Evolutionary conservation across 2,329 filamentous ascomycete species (phyloP).

Genomic region (Fusarium nanum): DNA sequence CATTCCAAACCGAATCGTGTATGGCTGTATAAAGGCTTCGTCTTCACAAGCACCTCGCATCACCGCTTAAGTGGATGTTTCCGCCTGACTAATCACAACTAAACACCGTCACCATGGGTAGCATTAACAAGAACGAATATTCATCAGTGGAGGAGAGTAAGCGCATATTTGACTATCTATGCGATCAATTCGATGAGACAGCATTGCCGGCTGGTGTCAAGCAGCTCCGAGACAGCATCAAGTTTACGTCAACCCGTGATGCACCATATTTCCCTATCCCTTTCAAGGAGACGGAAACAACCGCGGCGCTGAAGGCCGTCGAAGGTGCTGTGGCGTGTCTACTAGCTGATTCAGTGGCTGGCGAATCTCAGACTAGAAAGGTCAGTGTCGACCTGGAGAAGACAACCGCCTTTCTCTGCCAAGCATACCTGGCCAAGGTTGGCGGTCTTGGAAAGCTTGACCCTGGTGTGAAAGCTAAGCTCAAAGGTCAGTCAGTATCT

Average conservation of each 20-base stretch:
- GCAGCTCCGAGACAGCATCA: conserved; percentile 42
- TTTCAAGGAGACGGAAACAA: conserved; percentile 60
- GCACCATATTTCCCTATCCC: conserved; percentile 60
- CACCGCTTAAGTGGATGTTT: not conserved
- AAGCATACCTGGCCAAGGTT: conserved; percentile 52
- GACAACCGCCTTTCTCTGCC: conserved; percentile 57
- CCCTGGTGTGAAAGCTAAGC: conserved; percentile 46
- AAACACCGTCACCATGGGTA: conserved; percentile 24
- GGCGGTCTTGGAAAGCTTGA: conserved; percentile 55
- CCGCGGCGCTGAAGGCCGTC: conserved; percentile 58
- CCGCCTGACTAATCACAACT: conserved; percentile 1
- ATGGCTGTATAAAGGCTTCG: conserved; percentile 25
- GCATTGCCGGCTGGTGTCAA: conserved; percentile 48
- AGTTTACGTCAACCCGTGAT: conserved; percentile 52
- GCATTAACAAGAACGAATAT: conserved; percentile 26
- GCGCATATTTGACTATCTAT: conserved; percentile 38
- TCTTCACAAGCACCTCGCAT: conserved; percentile 8
- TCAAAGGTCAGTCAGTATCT: conserved; percentile 48
- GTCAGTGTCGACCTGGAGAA: conserved; percentile 53
- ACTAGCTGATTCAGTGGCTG: conserved; percentile 46
- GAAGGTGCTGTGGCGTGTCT: conserved; percentile 53
- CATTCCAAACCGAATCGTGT: not conserved
- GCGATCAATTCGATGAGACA: conserved; percentile 43
- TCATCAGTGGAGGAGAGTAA: conserved; percentile 39
- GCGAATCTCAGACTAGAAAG: conserved; percentile 12